Evolutionary conservation across 805 yeast genomes (phyloP), one percentile per base, ranked within the genome.

Genomic region (Clavispora fructus): DNA sequence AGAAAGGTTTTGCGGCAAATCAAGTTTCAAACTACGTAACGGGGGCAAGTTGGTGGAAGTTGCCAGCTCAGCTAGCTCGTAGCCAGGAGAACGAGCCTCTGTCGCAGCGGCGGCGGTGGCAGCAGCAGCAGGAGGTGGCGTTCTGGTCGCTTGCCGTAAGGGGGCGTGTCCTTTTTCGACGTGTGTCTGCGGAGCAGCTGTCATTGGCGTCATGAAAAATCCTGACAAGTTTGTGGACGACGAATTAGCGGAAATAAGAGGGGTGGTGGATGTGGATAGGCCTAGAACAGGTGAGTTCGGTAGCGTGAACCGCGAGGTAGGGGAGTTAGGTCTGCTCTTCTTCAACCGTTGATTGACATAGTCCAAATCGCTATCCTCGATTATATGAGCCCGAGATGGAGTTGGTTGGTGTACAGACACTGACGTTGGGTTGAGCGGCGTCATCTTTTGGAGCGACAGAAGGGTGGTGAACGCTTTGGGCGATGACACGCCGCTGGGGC

Each of bases 381-480:
- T 57, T 5, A 53, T 49, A 23, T 52, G 59, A 13, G 56, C 38
- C 16, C 55, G 41, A 23, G 52, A 43, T 16, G 60, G 52, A 19
- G 56, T 49, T 2, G 58, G 58, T 25, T 47, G 56, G 14, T 49
- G 55, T 28, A 50, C 44, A 8, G 37, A 7, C 11, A 10, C 37
- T 4, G 37, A 5, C 7, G 51, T 52, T 7, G 51, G 54, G 17
- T 46, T 53, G 27, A 59, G 45, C 43, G 61, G 86, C 0, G 85
- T 82, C 83, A 82, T 78, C 57, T 82, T 70, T 58, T 82, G 86
- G 44, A 83, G 61, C 3, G 85, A 74, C 41, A 73, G 65, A 38
- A 73, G 61, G 6, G 77, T 63, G 55, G 59, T 68, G 39, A 71
- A 53, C 4, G 45, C 40, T 41, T 58, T 61, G 2, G 73, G 68